Base-by-base conservation (phyloP, 768 basidiomycete species). In the Kwoniella botswanensis region DNA sequence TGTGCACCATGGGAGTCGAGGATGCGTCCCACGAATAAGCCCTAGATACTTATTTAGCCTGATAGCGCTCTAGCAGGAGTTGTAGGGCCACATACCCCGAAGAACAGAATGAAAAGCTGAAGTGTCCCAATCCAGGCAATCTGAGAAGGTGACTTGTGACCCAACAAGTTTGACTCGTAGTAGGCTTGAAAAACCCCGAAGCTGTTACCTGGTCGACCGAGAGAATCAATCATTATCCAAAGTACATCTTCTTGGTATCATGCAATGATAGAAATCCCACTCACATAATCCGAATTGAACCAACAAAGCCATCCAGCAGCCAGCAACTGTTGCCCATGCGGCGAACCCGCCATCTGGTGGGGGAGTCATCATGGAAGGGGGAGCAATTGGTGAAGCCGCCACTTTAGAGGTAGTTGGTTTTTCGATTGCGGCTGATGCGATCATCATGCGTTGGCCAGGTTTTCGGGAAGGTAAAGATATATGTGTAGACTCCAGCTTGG, bases 101-200 rank as follows among this genome's bases (percentile, higher is more conserved):
- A 63, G 43, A 63, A 52, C 18, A 63, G 42, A 18, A 63, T 21
- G 26, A 63, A 63, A 10, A 63, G 42, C 61, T 63, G 61, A 10
- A 63, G n/a, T 15, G 61, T 63, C 41, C 61, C 61, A 41, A 63
- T 63, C 61, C 61, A 63, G 43, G 61, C 43, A 15, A 71, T 71
- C 4, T 56, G 7, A n/a, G 70, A 71, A 42, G 70, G 29, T 11
- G 52, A 42, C 24, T 67, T 42, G 35, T 71, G 66, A 13, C 35
- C 22, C 22, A 71, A 42, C 56, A 71, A 43, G 13, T 44, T 22
- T 50, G 70, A 60, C 46, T 71, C 70, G 41, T 71, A 71, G 26
- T 71, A 61, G 65, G 58, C 54, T 71, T 77, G 59, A 22, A 71
- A 68, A 22, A 72, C 61, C 17, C 58, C 73, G 53, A 58, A 70